Evolutionary conservation across 176 grass and related monocot genomes (phyloP).

Genomic region (Paspalum vaginatum): DNA sequence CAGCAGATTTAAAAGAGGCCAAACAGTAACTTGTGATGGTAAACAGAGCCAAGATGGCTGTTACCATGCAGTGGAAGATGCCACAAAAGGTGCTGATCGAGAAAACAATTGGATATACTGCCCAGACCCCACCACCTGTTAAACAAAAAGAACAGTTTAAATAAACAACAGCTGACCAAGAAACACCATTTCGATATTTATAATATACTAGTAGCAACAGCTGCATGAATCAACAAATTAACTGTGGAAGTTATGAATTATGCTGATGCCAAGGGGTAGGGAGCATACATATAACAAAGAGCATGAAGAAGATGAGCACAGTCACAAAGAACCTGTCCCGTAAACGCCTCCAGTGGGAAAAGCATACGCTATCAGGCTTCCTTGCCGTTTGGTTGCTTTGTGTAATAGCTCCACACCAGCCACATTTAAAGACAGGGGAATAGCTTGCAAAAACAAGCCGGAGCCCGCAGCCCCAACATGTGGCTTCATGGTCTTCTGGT

Average conservation of each 20-base stretch:
- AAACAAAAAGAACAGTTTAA: constrained; percentile 20
- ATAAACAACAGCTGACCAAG: constrained; percentile 3
- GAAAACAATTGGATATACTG: constrained; percentile 86
- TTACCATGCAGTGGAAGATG: constrained; percentile 75
- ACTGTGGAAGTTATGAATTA: neutral
- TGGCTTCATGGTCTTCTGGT: constrained; percentile 71
- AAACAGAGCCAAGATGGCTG: constrained; percentile 62
- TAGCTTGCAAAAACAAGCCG: constrained; percentile 67
- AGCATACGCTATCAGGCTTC: constrained; percentile 74
- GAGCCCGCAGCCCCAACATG: constrained; percentile 93
- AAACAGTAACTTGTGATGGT: constrained; percentile 78
- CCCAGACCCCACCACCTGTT: constrained; percentile 88
- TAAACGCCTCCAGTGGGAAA: constrained; percentile 74
- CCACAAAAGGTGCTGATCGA: constrained; percentile 70
- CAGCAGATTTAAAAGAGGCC: constrained; percentile 76
- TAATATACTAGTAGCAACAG: constrained; percentile 1
- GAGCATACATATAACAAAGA: constrained; percentile 91
- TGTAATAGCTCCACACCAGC: constrained; percentile 97
- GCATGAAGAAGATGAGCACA: constrained; percentile 76
- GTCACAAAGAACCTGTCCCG: constrained; percentile 78
- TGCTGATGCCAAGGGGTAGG: neutral
- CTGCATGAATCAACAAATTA: constrained; percentile 12
- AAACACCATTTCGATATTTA: neutral
- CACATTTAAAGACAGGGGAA: constrained; percentile 86
- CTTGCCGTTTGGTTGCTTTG: constrained; percentile 60